Percentiles rank a stretch among this genome's conserved stretches.
These are phyloP conservation scores for Aspergillus flavus DNA, from an alignment of 2,329 filamentous ascomycete genomes.

Conservation along the genomic window DNA sequence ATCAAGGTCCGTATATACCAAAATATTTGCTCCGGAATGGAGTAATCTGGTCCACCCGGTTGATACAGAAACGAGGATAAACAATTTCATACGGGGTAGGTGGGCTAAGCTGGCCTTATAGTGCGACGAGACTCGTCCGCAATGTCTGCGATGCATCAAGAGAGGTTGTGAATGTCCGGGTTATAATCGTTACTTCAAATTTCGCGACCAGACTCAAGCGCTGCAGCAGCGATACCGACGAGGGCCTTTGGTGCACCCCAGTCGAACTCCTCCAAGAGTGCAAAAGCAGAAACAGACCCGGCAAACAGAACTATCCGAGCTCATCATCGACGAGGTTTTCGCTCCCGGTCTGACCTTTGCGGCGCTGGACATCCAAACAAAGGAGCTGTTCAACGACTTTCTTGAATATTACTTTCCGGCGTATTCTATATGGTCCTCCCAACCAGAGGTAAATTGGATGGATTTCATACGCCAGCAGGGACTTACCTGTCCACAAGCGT, in stretches of 20 bases:
- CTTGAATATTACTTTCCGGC: constrained; percentile 11
- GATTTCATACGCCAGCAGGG: constrained; percentile 11
- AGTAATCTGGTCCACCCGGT: no score
- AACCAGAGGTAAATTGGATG: constrained; percentile 15
- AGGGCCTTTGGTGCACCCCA: not conserved
- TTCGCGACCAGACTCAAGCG: constrained; percentile 1
- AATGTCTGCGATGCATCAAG: constrained; percentile 1
- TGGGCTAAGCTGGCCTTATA: not conserved
- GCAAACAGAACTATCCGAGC: not conserved
- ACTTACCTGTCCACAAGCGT: constrained; percentile 8
- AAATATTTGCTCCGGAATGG: not conserved
- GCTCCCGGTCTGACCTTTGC: constrained; percentile 10
- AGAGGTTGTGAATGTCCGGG: constrained; percentile 1
- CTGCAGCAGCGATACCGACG: not conserved
- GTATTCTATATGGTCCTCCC: not conserved
- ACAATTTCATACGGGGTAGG: not conserved
- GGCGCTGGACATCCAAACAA: constrained; percentile 12
- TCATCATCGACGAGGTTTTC: constrained; percentile 10
- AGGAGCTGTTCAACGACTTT: constrained; percentile 13
- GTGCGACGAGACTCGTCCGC: constrained; percentile 6
- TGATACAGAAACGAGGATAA: not conserved
- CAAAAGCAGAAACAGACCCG: not conserved
- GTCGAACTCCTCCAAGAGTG: not conserved
- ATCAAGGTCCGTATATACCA: constrained; percentile 11
- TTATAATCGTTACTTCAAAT: constrained; percentile 1